Percentiles rank a stretch among this genome's conserved stretches.
Evolutionary conservation across 2,329 filamentous ascomycete species (phyloP).

Genomic region (Curvularia sp.): DNA sequence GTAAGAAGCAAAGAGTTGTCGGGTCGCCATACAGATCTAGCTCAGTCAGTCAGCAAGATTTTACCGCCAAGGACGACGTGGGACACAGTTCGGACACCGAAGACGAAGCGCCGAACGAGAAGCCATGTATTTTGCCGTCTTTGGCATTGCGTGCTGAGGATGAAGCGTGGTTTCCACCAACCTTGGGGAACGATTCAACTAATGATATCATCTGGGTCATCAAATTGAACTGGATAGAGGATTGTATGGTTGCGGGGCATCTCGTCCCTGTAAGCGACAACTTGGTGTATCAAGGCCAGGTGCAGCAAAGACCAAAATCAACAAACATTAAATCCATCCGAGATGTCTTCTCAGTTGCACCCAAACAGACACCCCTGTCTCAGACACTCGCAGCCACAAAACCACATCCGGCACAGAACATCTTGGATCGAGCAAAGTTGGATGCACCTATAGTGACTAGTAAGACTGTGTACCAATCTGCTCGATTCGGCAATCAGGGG

Average conservation of each 20-base stretch:
- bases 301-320: constrained; percentile 49
- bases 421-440: constrained; percentile 63
- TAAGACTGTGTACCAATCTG: constrained; percentile 25
- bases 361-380: constrained; percentile 22
- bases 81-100: constrained; percentile 23
- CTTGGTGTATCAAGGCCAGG: constrained; percentile 60
- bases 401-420: constrained; percentile 40
- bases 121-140: constrained; percentile 13
- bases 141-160: constrained; percentile 17
- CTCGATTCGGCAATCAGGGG: constrained; percentile 27
- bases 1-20: constrained; percentile 30
- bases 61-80: constrained; percentile 36
- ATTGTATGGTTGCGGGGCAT: constrained; percentile 54
- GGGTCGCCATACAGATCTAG: constrained; percentile 14
- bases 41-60: constrained; percentile 23
- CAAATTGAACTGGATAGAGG: constrained; percentile 62
- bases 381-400: constrained; percentile 30
- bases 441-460: constrained; percentile 47
- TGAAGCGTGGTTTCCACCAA: not conserved
- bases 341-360: constrained; percentile 17
- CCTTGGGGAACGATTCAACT: constrained; percentile 26
- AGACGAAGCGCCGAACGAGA: constrained; percentile 16
- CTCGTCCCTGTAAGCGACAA: constrained; percentile 59
- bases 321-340: constrained; percentile 31
- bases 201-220: constrained; percentile 58